Evolutionary conservation across 768 basidiomycete species (phyloP).

Genomic region (Pulveroboletus sp.): DNA sequence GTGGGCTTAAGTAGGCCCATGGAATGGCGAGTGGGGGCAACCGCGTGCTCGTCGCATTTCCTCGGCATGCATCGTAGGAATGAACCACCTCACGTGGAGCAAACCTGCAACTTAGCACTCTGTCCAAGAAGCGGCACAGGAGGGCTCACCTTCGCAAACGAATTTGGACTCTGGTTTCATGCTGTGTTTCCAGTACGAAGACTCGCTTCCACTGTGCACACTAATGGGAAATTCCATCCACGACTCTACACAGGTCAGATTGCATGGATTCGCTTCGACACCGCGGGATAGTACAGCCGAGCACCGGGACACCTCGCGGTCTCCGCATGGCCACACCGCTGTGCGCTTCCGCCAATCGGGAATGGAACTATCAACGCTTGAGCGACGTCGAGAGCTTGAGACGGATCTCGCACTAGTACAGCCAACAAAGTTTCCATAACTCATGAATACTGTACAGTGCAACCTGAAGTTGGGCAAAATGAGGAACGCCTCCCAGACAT

Average conservation of each 20-base stretch:
- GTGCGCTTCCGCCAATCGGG: background rate
- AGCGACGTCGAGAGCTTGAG: background rate
- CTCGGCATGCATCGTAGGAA: constrained; percentile 15
- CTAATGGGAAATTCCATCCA: background rate
- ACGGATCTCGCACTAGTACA: background rate
- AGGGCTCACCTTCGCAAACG: background rate
- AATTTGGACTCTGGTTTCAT: background rate
- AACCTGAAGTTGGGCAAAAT: constrained; percentile 7
- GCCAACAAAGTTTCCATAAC: constrained; percentile 10
- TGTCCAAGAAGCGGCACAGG: background rate
- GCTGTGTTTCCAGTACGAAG: constrained; percentile 14
- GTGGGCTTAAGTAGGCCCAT: constrained; percentile 26
- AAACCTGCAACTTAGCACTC: background rate
- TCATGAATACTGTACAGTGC: constrained; percentile 30
- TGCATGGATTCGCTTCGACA: background rate
- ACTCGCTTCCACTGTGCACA: background rate
- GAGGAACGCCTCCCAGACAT: constrained; percentile 4
- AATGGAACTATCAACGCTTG: background rate
- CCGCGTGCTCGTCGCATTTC: constrained; percentile 29
- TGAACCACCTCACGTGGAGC: constrained; percentile 19
- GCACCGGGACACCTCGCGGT: constrained; percentile 9
- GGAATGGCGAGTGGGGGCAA: constrained; percentile 6
- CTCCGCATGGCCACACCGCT: constrained; percentile 14
- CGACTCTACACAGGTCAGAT: constrained; percentile 4
- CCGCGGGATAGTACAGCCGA: constrained; percentile 6